Conservation (phyloP, 2,329 filamentous ascomycete species). For the Apiospora aurea region DNA sequence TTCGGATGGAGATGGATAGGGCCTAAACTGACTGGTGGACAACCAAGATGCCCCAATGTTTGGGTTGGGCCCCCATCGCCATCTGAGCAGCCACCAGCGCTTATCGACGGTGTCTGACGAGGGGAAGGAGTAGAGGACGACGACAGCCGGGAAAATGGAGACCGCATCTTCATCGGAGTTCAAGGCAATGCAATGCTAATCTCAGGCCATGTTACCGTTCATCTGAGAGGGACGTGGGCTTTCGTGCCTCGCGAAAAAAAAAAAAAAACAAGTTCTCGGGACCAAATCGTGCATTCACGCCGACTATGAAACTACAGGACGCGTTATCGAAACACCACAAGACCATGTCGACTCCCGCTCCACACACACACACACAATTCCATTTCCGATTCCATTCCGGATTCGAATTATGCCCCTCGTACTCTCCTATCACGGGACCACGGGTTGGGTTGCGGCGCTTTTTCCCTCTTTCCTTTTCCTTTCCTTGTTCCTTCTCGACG, state of each 20-base stretch:
- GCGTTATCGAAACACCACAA: conserved; percentile 19
- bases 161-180: too few species aligned
- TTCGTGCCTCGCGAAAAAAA: neutral
- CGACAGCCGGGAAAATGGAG: too few species aligned
- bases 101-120: neutral
- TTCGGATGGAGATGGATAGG: neutral
- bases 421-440: neutral
- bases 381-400: neutral
- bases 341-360: neutral
- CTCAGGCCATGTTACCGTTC: neutral
- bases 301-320: conserved; percentile 10
- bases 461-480: neutral
- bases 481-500: neutral
- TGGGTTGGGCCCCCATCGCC: neutral
- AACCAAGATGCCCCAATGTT: neutral
- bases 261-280: conserved; percentile 8
- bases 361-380: neutral
- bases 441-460: too few species aligned
- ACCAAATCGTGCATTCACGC: neutral
- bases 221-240: neutral
- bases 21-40: neutral
- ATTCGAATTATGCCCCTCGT: neutral
- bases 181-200: neutral
- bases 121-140: too few species aligned
- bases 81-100: neutral